Conservation (phyloP, 2,329 filamentous ascomycete genomes). For the Coleophoma eucalyptorum region DNA sequence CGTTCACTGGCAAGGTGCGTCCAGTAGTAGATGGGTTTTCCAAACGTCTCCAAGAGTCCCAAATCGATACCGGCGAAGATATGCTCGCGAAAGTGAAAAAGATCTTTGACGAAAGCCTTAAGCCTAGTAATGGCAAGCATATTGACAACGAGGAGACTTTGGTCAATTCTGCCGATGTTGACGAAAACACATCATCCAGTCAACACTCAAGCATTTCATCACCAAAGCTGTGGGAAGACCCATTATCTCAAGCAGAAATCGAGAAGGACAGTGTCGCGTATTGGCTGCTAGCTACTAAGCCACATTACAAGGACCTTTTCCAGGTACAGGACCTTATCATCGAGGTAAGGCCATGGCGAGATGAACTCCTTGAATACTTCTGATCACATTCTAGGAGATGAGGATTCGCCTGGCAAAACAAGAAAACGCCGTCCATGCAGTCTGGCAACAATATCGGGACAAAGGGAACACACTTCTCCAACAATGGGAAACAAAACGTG, state of each 20-base stretch:
- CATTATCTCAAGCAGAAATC: no score
- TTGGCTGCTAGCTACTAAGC: slow-evolving; percentile 9
- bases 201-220: no score
- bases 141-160: slow-evolving; percentile 14
- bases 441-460: slow-evolving; percentile 23
- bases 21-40: slow-evolving; percentile 14
- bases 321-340: slow-evolving; percentile 23
- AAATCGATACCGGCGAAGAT: no score
- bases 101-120: background rate
- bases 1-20: slow-evolving; percentile 15
- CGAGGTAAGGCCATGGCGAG: slow-evolving; percentile 18
- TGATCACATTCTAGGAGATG: slow-evolving; percentile 17
- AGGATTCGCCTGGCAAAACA: slow-evolving; percentile 21
- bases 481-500: slow-evolving; percentile 11
- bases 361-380: no score
- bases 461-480: slow-evolving; percentile 21
- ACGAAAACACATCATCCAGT: background rate
- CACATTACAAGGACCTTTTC: slow-evolving; percentile 22
- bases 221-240: no score
- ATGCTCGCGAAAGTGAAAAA: background rate
- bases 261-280: no score
- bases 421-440: slow-evolving; percentile 22
- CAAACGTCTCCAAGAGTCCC: slow-evolving; percentile 10
- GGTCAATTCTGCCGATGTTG: slow-evolving; percentile 7
- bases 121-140: background rate